Evolutionary conservation across 768 basidiomycete species (phyloP).

Genomic region (Fistulinella prunicolor): DNA sequence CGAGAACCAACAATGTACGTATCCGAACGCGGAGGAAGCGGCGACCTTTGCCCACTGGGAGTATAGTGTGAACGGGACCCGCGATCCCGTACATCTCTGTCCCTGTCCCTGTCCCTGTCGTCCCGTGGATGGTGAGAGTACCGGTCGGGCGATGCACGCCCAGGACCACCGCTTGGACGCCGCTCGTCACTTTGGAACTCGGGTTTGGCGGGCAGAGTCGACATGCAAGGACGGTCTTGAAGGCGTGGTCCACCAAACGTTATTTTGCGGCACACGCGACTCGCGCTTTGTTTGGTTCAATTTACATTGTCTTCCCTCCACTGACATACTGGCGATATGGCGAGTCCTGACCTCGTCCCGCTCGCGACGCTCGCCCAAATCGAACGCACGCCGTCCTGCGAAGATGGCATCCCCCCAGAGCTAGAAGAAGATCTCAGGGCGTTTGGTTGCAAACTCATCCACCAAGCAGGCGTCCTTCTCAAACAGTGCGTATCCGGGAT

Average conservation of each 20-base stretch:
- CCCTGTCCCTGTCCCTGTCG: slow-evolving; percentile 23
- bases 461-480: slow-evolving; percentile 89
- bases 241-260: too few species aligned
- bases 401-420: slow-evolving; percentile 77
- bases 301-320: slow-evolving; percentile 9
- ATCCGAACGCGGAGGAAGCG: slow-evolving; percentile 15
- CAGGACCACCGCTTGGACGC: slow-evolving; percentile 15
- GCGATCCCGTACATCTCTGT: slow-evolving; percentile 21
- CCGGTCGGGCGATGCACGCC: slow-evolving; percentile 26
- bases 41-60: slow-evolving; percentile 15
- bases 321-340: slow-evolving; percentile 30
- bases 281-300: slow-evolving; percentile 19
- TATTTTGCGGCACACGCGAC: background rate
- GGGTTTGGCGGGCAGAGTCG: slow-evolving; percentile 31
- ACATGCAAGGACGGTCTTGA: slow-evolving; percentile 14
- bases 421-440: slow-evolving; percentile 88
- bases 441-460: slow-evolving; percentile 91
- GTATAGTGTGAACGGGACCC: slow-evolving; percentile 15
- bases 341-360: slow-evolving; percentile 59
- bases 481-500: slow-evolving; percentile 62
- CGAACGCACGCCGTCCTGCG: slow-evolving; percentile 71
- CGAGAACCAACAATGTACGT: slow-evolving; percentile 17
- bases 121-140: slow-evolving; percentile 19
- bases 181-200: slow-evolving; percentile 30
- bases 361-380: slow-evolving; percentile 81